Base-by-base conservation (phyloP, 2,329 filamentous ascomycete genomes). In the Exutisphaerella laricina region DNA sequence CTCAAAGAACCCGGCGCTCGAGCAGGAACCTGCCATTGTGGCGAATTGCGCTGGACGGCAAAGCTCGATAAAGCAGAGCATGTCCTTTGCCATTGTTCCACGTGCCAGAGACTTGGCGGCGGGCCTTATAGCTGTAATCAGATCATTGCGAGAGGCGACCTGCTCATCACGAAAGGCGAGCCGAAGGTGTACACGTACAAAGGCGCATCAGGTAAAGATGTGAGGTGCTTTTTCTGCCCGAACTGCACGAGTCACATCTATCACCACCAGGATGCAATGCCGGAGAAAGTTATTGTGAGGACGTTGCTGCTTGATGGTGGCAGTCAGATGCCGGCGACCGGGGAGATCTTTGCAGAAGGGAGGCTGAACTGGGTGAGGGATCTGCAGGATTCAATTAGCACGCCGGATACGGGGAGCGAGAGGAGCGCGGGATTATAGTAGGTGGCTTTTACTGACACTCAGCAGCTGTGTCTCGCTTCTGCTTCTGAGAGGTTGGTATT, bases 191-290 rank as follows among this genome's bases (percentile, higher is more conserved):
- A 65, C 44, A 57, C 52, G 1, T 64, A 64, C 22, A 55, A 54
- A 32, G 62, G 62, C 5, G 59, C 59, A 9, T 59, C 56, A 33
- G 62, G 61, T 46, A 66, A 63, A 35, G 54, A 57, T 31, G 62
- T 67, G 20, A 51, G 58, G 37, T 68, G 65, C 48, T 66, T 57
- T 46, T 66, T 63, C 43, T 68, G 65, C 44, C 48, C 53, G 13
- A 64, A 51, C 3, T 68, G 65, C 48, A 68, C 65, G 4, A 61
- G 56, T 31, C 65, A 67, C 44, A 59, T 67, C n/a, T 67, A 66
- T 35, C 64, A 67, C 42, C 59, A 64, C 29, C 65, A 66, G 44
- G 61, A 63, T 32, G 60, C 59, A 7, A 65, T 67, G 62, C 62
- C 64, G 2, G 64, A 64, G 6, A 64, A 64, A 41, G 57, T 65